These are phyloP conservation scores for Serendipita indica DNA, from an alignment of 768 basidiomycete species.

Conservation along the genomic window DNA sequence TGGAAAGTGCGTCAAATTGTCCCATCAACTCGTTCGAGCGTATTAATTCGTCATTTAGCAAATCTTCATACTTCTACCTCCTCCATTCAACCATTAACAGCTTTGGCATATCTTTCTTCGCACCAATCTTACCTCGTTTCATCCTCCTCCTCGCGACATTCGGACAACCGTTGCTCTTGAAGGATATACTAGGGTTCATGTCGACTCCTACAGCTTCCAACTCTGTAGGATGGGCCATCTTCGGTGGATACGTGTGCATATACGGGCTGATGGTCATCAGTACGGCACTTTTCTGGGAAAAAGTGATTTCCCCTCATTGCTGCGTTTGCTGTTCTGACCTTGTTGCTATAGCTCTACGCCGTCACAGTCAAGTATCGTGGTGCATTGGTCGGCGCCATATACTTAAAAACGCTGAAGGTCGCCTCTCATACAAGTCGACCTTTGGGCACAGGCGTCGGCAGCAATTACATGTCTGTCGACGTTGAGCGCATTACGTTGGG, in stretches of 20 bases:
- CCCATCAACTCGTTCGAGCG: background rate
- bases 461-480: constrained; percentile 12
- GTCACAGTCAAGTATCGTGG: background rate
- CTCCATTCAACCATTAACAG: background rate
- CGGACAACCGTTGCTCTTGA: constrained; percentile 11
- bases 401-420: constrained; percentile 5
- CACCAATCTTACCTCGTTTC: constrained; percentile 8
- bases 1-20: background rate
- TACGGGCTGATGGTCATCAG: background rate
- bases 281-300: constrained; percentile 11
- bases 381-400: constrained; percentile 4
- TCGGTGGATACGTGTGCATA: constrained; percentile 10
- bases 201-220: background rate
- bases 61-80: background rate
- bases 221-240: constrained; percentile 11
- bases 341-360: background rate
- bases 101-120: constrained; percentile 4
- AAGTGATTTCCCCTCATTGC: background rate
- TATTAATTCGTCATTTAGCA: background rate
- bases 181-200: constrained; percentile 8
- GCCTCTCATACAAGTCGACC: background rate
- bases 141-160: constrained; percentile 7
- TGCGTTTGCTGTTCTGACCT: background rate
- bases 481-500: constrained; percentile 10
- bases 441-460: constrained; percentile 7